Evolutionary conservation across 1,139 yeast species (phyloP), one percentile per base, ranked within the genome.

Genomic region (Candida pseudoviswanathii): DNA sequence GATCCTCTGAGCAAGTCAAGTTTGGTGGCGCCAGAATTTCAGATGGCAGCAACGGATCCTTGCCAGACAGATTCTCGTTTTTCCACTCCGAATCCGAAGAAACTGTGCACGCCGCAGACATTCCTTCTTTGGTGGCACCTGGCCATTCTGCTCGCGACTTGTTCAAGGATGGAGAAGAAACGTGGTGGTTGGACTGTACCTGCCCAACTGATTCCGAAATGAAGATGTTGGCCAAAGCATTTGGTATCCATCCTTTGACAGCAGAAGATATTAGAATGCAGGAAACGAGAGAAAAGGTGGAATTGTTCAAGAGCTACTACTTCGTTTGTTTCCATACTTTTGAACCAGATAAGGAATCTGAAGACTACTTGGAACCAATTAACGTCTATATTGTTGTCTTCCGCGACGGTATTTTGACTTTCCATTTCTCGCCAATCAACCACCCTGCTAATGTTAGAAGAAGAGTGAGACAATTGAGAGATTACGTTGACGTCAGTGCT

Each of bases 321-420:
- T 86, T 86, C 69, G 89, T 86, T 48, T 84, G 89, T 77, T 86
- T 86, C 76, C 90, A 86, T 63, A 83, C 90, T 5, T 86, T 86
- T 67, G 90, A 86, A 61, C 82, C 84, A 25, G 90, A 86, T 62
- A 75, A 77, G 53, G 89, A 85, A 61, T 80, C 87, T 42, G 92
- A 86, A 61, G 94, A 87, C 56, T 89, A 84, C 63, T 70, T 90
- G 62, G 96, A 90, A 62, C 96, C 96, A 21, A 83, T 90, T 59
- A 87, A 89, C 62, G 88, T 89, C 53, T 90, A 90, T 69, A 80
- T 90, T 57, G 92, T 90, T 51, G 96, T 90, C n/a, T 89, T 90
- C 73, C 78, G 85, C 53, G 84, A 85, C 48, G 97, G 96, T 41
- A 83, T 90, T 16, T 65, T 90, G 45, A 82, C 95, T 1, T 90